A percentile compares a stretch with the other conserved stretches of the same genome.
Evolutionary conservation across 176 grass and related monocot genomes (phyloP).

Genomic region (Triticum timopheevii): DNA sequence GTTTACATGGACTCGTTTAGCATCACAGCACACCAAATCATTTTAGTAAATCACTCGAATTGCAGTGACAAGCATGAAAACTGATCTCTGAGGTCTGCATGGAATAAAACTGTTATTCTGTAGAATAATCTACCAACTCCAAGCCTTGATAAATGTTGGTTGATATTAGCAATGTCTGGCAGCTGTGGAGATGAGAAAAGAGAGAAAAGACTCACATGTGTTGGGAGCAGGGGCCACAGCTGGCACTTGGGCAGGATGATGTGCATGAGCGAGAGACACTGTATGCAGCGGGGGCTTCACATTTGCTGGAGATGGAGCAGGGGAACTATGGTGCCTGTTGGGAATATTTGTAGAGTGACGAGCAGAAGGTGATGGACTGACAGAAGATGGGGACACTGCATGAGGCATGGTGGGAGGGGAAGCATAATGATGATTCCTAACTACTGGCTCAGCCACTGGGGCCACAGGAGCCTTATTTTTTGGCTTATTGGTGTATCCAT

Average conservation of each 20-base stretch:
- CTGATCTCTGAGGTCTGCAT: not conserved
- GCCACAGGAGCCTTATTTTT: conserved; percentile 39
- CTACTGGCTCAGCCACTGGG: conserved; percentile 28
- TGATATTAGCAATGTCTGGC: not conserved
- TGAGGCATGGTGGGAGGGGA: conserved; percentile 36
- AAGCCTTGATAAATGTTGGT: not conserved
- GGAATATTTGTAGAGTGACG: conserved; percentile 20
- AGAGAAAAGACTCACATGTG: conserved; percentile 34
- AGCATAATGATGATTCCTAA: conserved; percentile 46
- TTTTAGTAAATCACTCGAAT: not conserved
- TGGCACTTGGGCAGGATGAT: conserved; percentile 15
- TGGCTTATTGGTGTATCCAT: conserved; percentile 32
- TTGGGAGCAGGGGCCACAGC: conserved; percentile 29
- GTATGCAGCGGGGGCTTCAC: not conserved
- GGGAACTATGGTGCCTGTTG: conserved; percentile 1
- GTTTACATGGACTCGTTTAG: not conserved
- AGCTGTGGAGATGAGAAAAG: not conserved
- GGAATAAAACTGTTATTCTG: not conserved
- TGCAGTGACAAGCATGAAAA: not conserved
- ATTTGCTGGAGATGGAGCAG: conserved; percentile 25
- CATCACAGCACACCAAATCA: not conserved
- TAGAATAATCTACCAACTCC: not conserved
- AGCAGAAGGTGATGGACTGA: conserved; percentile 31
- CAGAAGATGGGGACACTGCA: conserved; percentile 23
- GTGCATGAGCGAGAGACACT: conserved; percentile 21